Percentiles rank a stretch among this genome's conserved stretches.
Conservation (phyloP, 768 basidiomycete genomes). For the Hygrophorus pudorinus region DNA sequence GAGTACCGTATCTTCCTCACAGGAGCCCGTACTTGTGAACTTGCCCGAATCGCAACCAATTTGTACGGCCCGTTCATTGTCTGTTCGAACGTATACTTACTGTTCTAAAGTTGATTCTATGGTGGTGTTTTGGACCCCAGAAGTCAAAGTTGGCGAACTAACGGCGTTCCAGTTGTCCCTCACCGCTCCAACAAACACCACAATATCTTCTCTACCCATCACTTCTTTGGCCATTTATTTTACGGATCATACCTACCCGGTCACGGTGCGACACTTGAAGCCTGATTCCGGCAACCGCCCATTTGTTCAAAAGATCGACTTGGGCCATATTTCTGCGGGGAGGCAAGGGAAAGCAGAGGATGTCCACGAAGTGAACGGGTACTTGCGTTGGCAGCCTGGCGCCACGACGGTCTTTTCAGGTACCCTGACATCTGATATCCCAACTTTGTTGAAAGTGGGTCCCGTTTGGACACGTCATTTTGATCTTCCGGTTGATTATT, state of each 20-base stretch:
- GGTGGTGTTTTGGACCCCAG: slow-evolving; percentile 62
- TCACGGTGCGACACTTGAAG: slow-evolving; percentile 39
- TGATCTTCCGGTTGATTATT: too few relatives aligned
- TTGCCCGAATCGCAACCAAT: slow-evolving; percentile 53
- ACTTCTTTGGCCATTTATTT: slow-evolving; percentile 51
- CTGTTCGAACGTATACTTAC: slow-evolving; percentile 1
- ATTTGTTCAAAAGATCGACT: slow-evolving; percentile 31
- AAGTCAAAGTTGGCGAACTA: slow-evolving; percentile 48
- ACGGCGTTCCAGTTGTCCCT: slow-evolving; percentile 72
- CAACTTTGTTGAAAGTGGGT: slow-evolving; percentile 46
- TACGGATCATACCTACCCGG: slow-evolving; percentile 30
- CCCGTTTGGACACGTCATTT: background rate
- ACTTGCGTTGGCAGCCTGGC: slow-evolving; percentile 52
- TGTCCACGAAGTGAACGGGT: slow-evolving; percentile 21
- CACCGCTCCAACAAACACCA: slow-evolving; percentile 35
- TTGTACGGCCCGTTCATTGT: slow-evolving; percentile 31
- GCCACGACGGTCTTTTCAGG: slow-evolving; percentile 52
- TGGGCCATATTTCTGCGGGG: slow-evolving; percentile 28
- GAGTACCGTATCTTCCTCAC: slow-evolving; percentile 59
- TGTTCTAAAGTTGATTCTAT: slow-evolving; percentile 45
- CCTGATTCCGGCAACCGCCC: slow-evolving; percentile 8
- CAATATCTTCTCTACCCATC: slow-evolving; percentile 53
- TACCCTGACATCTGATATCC: slow-evolving; percentile 37
- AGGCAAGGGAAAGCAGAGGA: slow-evolving; percentile 11
- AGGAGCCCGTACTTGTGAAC: slow-evolving; percentile 53